Evolutionary conservation across 176 grass and related monocot species (phyloP), one percentile per base, ranked within the genome.

Genomic region (Typha latifolia): DNA sequence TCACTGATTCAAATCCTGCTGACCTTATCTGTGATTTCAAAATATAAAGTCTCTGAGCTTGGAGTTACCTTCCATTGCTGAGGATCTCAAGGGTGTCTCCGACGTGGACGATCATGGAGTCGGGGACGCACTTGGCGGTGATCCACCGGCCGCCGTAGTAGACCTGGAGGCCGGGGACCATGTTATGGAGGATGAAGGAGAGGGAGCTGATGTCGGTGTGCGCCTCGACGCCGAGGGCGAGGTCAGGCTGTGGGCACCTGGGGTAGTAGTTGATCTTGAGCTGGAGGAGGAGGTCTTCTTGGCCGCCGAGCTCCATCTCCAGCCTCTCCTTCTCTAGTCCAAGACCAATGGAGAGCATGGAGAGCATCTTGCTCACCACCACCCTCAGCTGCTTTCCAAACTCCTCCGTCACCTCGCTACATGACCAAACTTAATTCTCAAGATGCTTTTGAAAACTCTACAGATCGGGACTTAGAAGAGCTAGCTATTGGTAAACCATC

Each of bases 181-280:
- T 87, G 68, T 96, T 96, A 78, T 88, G 85, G 66, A 91, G 85
- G 80, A 96, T 96, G 78, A 96, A 91, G 68, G 88, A 82, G 57
- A 96, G 88, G 3, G 85, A 77, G 69, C 82, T 86, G 43, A 96
- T 72, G 78, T 96, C 93, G 11, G 93, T 96, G 82, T 96, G 93
- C 23, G 88, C 83, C 76, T 97, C 88, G 4, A 92, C 93, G 57
- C 85, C 93, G 1, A 97, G 57, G 12, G 88, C 93, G 18, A 97
- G 85, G 61, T 92, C 80, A 0, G 93, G 93, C 80, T 82, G 93
- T 32, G 88, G 93, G 82, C 93, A 92, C 19, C 49, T 37, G 0
- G 93, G 93, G 81, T 97, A 97, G 81, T 97, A 97, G 73, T 97
- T 97, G 56, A 97, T 97, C 85, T 97, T 97, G 26, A 96, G 11